Conservation (phyloP, 139 green algal genomes). For the Gonium pectorale region DNA sequence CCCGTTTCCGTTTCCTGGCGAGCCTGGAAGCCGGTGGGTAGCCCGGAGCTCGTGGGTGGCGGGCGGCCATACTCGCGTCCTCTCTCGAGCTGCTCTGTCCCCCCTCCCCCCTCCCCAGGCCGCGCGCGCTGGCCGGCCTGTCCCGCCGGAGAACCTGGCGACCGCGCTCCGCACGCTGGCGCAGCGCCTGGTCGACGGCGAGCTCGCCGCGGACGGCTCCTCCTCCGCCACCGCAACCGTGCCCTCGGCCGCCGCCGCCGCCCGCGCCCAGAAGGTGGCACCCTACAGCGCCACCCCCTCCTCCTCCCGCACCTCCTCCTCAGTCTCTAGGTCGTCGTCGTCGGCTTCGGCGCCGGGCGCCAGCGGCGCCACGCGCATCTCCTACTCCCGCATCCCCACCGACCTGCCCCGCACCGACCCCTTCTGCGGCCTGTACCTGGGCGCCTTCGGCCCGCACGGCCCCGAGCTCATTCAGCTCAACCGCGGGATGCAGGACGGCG, state of each 20-base stretch:
- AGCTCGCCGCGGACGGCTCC: conserved; percentile 23
- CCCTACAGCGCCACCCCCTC: neutral
- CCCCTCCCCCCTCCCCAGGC: neutral
- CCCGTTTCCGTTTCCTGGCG: too few species aligned
- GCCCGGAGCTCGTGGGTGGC: too few species aligned
- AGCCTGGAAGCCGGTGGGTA: too few species aligned
- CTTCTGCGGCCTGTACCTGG: conserved; percentile 85
- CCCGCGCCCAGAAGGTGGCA: neutral
- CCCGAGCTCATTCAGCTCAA: conserved; percentile 87
- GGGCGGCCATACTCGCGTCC: too few species aligned
- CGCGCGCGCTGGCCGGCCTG: conserved; percentile 29
- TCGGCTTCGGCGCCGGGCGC: neutral
- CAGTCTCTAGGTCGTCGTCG: neutral
- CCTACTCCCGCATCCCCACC: conserved; percentile 55
- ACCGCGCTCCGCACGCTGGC: neutral
- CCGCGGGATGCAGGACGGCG: conserved; percentile 56
- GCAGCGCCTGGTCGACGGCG: conserved; percentile 12
- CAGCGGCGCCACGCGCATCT: conserved; percentile 30
- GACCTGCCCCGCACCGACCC: conserved; percentile 63
- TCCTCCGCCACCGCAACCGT: conserved; percentile 38
- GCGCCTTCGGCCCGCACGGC: conserved; percentile 90
- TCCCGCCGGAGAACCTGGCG: conserved; percentile 28
- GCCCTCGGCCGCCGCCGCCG: conserved; percentile 19
- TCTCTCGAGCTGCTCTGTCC: too few species aligned
- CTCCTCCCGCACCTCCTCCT: neutral